These are phyloP conservation scores for Entomophthora muscae DNA, from an alignment of 371 early-diverging fungal genomes.

Conservation along the genomic window DNA sequence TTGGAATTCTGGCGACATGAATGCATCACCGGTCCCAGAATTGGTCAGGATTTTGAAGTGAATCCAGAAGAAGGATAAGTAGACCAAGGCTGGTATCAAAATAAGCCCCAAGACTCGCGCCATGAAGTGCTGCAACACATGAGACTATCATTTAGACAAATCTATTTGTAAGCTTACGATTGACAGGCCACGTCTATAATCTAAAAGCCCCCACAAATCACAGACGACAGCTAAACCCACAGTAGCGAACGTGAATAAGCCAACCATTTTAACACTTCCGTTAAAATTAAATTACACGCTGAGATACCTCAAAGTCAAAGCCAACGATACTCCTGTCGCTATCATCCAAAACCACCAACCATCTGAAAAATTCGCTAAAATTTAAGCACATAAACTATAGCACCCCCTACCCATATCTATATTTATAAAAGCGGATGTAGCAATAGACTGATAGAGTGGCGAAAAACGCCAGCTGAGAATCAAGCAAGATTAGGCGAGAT, in stretches of 20 bases:
- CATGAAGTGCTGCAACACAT: conserved; percentile 32
- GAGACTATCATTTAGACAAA: background rate
- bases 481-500: conserved; percentile 80
- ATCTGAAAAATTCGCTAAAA: conserved; percentile 27
- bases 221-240: conserved; percentile 71
- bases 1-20: conserved; percentile 80
- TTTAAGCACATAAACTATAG: background rate
- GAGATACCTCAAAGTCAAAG: conserved; percentile 37
- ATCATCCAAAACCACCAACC: conserved; percentile 70
- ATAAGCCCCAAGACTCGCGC: conserved; percentile 61
- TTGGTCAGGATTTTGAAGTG: conserved; percentile 61
- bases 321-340: conserved; percentile 47
- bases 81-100: conserved; percentile 59
- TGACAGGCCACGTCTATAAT: conserved; percentile 53
- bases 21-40: conserved; percentile 81
- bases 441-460: conserved; percentile 59
- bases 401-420: conserved; percentile 32
- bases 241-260: conserved; percentile 64
- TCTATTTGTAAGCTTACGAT: conserved; percentile 24
- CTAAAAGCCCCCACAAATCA: conserved; percentile 84
- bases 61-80: conserved; percentile 62
- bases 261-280: conserved; percentile 85
- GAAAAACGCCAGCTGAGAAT: conserved; percentile 81
- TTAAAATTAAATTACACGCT: background rate
- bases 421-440: conserved; percentile 74